Percentiles rank a stretch among this genome's conserved stretches.
Conservation (phyloP, 2,329 filamentous ascomycete genomes). For the Falciphora oryzae region DNA sequence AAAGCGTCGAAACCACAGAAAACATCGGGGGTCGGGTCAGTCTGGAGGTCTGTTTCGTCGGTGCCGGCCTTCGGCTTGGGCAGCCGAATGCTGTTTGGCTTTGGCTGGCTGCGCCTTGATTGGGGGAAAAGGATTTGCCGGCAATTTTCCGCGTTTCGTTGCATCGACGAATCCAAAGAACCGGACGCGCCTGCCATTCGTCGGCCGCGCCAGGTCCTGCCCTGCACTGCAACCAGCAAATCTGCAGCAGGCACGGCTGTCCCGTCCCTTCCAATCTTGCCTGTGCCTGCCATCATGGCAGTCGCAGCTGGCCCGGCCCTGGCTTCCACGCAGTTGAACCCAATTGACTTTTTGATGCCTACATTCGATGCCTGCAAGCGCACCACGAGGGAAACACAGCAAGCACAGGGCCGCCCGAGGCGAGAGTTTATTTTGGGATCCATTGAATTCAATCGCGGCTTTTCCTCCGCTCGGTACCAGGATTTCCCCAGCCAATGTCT, state of each 20-base stretch:
- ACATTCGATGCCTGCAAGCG: neutral
- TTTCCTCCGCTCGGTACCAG: neutral
- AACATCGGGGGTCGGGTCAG: too few species aligned
- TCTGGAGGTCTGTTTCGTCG: neutral
- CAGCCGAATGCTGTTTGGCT: neutral
- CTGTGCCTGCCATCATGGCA: too few species aligned
- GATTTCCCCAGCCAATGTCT: neutral
- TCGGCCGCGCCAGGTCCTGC: neutral
- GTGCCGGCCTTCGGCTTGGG: neutral
- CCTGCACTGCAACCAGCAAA: neutral
- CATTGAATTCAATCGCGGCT: neutral
- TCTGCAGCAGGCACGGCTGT: neutral
- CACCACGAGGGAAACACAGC: too few species aligned
- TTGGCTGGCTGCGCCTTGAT: neutral
- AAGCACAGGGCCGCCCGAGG: too few species aligned
- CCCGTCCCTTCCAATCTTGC: neutral
- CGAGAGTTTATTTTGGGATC: neutral
- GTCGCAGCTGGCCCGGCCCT: too few species aligned
- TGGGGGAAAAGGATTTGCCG: neutral
- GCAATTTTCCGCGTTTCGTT: neutral
- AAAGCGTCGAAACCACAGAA: neutral
- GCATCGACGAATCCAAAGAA: neutral
- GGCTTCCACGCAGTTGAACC: too few species aligned
- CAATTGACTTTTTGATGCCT: neutral
- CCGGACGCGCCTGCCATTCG: neutral